Conservation (phyloP, 2,329 filamentous ascomycete genomes). For the Phialophora macrospora region DNA sequence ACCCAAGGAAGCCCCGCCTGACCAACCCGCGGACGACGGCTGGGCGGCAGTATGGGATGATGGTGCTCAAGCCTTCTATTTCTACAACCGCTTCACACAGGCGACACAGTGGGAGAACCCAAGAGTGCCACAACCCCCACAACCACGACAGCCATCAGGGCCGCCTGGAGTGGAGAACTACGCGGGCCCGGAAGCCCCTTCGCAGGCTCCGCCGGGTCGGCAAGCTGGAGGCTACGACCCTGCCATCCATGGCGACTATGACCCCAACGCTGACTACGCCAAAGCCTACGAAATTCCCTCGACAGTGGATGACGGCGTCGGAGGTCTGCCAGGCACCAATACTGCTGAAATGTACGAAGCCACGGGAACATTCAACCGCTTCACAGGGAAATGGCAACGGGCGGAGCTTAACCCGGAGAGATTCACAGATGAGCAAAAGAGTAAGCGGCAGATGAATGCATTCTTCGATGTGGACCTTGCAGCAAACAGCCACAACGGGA, state of each 20-base stretch:
- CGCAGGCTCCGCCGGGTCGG: slow-evolving; percentile 45
- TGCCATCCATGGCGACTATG: slow-evolving; percentile 93
- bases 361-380: slow-evolving; percentile 84
- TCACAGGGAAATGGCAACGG: slow-evolving; percentile 81
- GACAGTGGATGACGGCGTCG: slow-evolving; percentile 45
- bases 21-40: slow-evolving; percentile 63
- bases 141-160: slow-evolving; percentile 42
- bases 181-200: slow-evolving; percentile 43
- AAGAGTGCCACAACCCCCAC: slow-evolving; percentile 63
- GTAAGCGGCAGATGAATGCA: slow-evolving; percentile 83
- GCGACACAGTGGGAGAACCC: slow-evolving; percentile 86
- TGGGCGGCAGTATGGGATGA: slow-evolving; percentile 83
- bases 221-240: slow-evolving; percentile 82
- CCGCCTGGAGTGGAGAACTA: slow-evolving; percentile 41
- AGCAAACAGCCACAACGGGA: slow-evolving; percentile 86
- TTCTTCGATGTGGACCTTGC: slow-evolving; percentile 96
- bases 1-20: slow-evolving; percentile 59
- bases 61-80: slow-evolving; percentile 73
- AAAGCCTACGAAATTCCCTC: slow-evolving; percentile 55
- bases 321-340: slow-evolving; percentile 47
- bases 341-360: slow-evolving; percentile 64
- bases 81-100: slow-evolving; percentile 79
- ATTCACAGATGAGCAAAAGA: slow-evolving; percentile 87
- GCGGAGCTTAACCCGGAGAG: slow-evolving; percentile 70
- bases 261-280: slow-evolving; percentile 94